Evolutionary conservation across 768 basidiomycete species (phyloP), one percentile per base, ranked within the genome.

Genomic region (Boletus barrowsii): DNA sequence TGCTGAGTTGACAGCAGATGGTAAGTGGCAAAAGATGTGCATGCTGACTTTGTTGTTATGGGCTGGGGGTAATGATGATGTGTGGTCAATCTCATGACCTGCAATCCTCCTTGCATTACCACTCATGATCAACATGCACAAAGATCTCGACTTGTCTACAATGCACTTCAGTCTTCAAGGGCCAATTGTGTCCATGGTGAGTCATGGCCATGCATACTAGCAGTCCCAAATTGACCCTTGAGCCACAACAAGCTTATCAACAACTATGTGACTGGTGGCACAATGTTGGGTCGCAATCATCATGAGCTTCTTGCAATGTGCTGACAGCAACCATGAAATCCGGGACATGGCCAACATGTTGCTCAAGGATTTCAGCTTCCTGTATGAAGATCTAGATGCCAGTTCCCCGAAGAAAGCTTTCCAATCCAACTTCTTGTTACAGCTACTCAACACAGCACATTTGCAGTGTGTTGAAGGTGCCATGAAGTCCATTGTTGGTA

Each of bases 311-410:
- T 20, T 53, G 30, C 26, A 53, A n/a, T 47, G 20, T 7, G 24
- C 33, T 0, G 10, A 15, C 1, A 20, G 8, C 10, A 18, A 51
- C 9, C 5, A 2, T 4, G 40, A 55, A n/a, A 36, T 36, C 8
- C 37, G 5, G 8, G 46, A 55, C 18, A 55, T 51, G 45, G 45
- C 54, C 0, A 9, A 42, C 8, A 41, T 48, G n/a, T 50, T 58
- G 8, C 49, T 58, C 1, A 10, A 32, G 0, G 26, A 26, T 6
- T 26, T 26, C 26, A 26, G 1, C 26, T 26, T 7, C 7, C 26
- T 26, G 5, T 26, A 26, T 9, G 26, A 26, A 26, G 26, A 26
- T 26, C 26, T 8, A 1, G 7, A 26, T 26, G 26, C 26, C 7
- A 26, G 26, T 26, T 7, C 5, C 26, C 26, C 8, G 1, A 26